Percentiles rank a stretch among this genome's conserved stretches.
Conservation (phyloP, 2,329 filamentous ascomycete genomes). For the Teratosphaeria epicoccoides region DNA sequence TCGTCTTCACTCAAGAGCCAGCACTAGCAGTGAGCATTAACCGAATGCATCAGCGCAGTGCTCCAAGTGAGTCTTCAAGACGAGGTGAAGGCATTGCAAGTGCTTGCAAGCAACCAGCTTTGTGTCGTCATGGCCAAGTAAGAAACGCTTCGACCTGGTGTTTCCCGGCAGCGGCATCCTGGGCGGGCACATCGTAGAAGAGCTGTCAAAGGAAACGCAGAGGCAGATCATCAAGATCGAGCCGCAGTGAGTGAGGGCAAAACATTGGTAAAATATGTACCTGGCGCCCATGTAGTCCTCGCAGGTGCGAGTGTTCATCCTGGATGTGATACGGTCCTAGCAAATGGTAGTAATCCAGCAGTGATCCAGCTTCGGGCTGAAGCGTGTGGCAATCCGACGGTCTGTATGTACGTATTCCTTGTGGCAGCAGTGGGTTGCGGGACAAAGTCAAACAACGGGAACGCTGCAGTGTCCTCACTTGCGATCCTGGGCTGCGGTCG, state of each 20-base stretch:
- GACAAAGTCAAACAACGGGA: conserved; percentile 1
- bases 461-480: background rate
- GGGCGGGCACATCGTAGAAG: background rate
- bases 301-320: conserved; percentile 29
- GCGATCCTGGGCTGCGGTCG: conserved; percentile 2
- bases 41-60: background rate
- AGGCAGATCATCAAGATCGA: conserved; percentile 4
- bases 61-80: background rate
- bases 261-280: conserved; percentile 22
- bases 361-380: conserved; percentile 14
- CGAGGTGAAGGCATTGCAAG: background rate
- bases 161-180: background rate
- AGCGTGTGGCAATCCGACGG: conserved; percentile 2
- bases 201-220: background rate
- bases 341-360: background rate
- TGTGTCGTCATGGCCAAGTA: too few relatives aligned
- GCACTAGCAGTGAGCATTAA: background rate
- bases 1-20: background rate
- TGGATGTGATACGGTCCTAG: conserved; percentile 11
- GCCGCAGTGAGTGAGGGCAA: background rate
- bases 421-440: background rate
- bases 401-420: background rate
- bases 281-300: conserved; percentile 27
- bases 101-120: background rate
- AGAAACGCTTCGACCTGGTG: background rate